Conservation (phyloP, 2,329 filamentous ascomycete genomes). For the Fusarium graminum region DNA sequence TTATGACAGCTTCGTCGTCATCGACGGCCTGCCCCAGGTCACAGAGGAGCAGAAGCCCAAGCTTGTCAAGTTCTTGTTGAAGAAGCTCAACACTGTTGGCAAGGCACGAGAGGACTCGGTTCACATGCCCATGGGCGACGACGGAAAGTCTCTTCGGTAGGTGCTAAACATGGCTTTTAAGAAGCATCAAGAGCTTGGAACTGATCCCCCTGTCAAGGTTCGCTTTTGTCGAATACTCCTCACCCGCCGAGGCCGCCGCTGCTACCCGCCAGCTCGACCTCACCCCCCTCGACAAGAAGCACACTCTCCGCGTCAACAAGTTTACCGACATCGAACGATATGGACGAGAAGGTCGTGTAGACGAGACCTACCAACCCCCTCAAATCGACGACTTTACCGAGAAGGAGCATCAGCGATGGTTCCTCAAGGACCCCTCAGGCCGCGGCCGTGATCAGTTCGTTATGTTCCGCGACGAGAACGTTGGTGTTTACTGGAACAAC, state of each 20-base stretch:
- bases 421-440: slow-evolving; percentile 82
- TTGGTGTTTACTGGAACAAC: slow-evolving; percentile 98
- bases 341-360: slow-evolving; percentile 91
- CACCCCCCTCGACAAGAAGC: slow-evolving; percentile 93
- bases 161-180: slow-evolving; percentile 48
- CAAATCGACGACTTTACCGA: slow-evolving; percentile 87
- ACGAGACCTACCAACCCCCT: slow-evolving; percentile 89
- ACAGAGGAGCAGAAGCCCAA: slow-evolving; percentile 92
- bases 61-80: slow-evolving; percentile 94
- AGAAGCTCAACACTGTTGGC: slow-evolving; percentile 90
- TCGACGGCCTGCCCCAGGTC: slow-evolving; percentile 93
- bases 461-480: slow-evolving; percentile 91
- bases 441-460: slow-evolving; percentile 95
- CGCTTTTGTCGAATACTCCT: slow-evolving; percentile 96
- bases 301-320: slow-evolving; percentile 96
- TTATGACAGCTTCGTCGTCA: slow-evolving; percentile 94
- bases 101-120: slow-evolving; percentile 87
- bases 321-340: slow-evolving; percentile 97
- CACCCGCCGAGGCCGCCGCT: slow-evolving; percentile 87
- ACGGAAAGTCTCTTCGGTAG: slow-evolving; percentile 88
- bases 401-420: slow-evolving; percentile 95
- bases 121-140: slow-evolving; percentile 92
- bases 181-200: slow-evolving; percentile 12
- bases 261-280: slow-evolving; percentile 90
- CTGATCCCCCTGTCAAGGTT: slow-evolving; percentile 69